Evolutionary conservation across 306 rosid genomes (phyloP).

Genomic region (Vigna trinervia): DNA sequence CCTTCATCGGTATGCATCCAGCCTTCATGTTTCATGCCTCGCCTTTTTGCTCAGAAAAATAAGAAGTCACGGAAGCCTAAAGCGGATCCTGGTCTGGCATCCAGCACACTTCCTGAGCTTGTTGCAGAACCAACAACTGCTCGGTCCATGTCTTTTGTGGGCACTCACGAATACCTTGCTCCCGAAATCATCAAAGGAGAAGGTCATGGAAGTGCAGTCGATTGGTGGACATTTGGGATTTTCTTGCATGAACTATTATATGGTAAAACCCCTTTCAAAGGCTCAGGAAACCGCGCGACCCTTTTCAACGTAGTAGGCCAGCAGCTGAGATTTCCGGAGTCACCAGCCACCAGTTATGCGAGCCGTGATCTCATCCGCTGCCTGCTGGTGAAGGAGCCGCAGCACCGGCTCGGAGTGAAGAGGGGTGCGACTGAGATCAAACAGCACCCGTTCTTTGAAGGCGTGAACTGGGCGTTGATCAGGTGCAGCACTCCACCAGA

Average conservation of each 20-base stretch:
- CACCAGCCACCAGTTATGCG: conserved; percentile 81
- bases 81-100: conserved; percentile 43
- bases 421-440: conserved; percentile 94
- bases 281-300: conserved; percentile 92
- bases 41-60: conserved; percentile 47
- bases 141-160: conserved; percentile 62
- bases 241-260: conserved; percentile 59
- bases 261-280: conserved; percentile 65
- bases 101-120: conserved; percentile 56
- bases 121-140: conserved; percentile 65
- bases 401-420: conserved; percentile 87
- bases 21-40: conserved; percentile 58
- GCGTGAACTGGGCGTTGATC: conserved; percentile 93
- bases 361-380: conserved; percentile 85
- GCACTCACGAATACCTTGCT: conserved; percentile 65
- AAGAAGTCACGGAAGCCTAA: conserved; percentile 53
- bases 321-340: conserved; percentile 80
- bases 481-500: conserved; percentile 95
- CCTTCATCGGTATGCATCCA: conserved; percentile 64
- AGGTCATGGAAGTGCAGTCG: conserved; percentile 71
- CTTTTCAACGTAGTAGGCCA: conserved; percentile 95
- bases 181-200: conserved; percentile 66
- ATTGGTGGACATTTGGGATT: conserved; percentile 69
- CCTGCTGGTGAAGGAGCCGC: conserved; percentile 90
- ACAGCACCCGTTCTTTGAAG: conserved; percentile 94